Base-by-base conservation (phyloP, 257 asterid genomes). In the Nicotiana paniculata region DNA sequence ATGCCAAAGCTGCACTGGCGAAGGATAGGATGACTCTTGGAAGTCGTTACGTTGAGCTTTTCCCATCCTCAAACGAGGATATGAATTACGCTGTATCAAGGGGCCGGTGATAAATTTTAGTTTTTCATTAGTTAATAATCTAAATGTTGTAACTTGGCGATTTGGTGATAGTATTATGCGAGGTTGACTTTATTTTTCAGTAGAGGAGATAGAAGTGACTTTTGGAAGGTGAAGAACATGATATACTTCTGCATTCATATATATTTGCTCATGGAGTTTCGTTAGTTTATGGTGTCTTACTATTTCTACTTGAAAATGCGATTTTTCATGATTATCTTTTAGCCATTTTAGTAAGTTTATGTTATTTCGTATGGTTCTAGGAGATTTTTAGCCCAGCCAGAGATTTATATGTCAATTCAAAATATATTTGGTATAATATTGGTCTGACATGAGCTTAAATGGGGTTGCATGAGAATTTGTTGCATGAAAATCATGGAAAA, bases 11-110 rank as follows among this genome's bases (percentile, higher is more conserved):
- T 54, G 98, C 98, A 1, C 67, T 96, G 89, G 90, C 91, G 0
- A 93, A 93, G 93, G 99, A 96, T 85, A 85, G 97, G 85, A 96
- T 96, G 99, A 91, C 93, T 3, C 94, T 96, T 5, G 98, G 97
- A 65, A 93, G 93, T 86, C 95, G 97, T 55, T 94, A 94, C 51
- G 89, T 94, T 57, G 97, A 93, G 92, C 89, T 93, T 62, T 94
- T 94, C 85, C 92, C 91, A 69, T 93, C 97, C 4, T 89, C 97
- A 39, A 83, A 82, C 0, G 94, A 91, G 79, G 97, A 94, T 83
- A 68, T 94, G 86, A 89, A 87, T 9, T 95, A 93, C 48, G 86
- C 95, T 17, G 67, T 85, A 79, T 89, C 93, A 26, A 91, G 89
- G 85, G 97, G 92, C 24, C 88, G 88, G 85, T 92, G 90, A 93